These are phyloP conservation scores for Pelargonium australe DNA, from an alignment of 441 rosid genomes.

Conservation along the genomic window DNA sequence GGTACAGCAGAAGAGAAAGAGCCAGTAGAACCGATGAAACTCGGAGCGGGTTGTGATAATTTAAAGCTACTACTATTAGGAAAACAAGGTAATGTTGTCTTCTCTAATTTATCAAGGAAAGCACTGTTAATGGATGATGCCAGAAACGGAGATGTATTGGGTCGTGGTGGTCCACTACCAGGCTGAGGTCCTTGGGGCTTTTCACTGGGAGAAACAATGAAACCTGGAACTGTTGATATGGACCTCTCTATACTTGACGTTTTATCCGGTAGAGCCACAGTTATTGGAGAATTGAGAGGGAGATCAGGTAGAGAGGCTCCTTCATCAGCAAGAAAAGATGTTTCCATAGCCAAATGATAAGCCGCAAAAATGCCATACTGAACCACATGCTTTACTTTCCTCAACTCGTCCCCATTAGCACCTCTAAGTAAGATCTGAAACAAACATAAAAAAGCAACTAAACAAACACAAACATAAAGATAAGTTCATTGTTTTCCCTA, in stretches of 20 bases:
- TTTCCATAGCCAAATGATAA: conserved; percentile 89
- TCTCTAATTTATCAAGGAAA: conserved; percentile 34
- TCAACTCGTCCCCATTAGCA: conserved; percentile 77
- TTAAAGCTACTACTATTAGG: conserved; percentile 39
- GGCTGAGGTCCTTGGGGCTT: conserved; percentile 33
- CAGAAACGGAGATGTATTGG: conserved; percentile 38
- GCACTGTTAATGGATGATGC: conserved; percentile 32
- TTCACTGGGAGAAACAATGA: conserved; percentile 32
- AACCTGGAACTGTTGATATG: conserved; percentile 83
- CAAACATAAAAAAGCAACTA: conserved; percentile 19
- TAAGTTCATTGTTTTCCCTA: background rate
- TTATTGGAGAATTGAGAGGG: conserved; percentile 65
- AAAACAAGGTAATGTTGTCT: conserved; percentile 27
- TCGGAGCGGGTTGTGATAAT: conserved; percentile 26
- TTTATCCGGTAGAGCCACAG: conserved; percentile 76
- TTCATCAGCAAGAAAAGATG: conserved; percentile 97
- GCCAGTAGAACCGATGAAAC: conserved; percentile 22
- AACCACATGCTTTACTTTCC: conserved; percentile 92
- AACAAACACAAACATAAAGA: no score
- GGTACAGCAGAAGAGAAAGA: conserved; percentile 26
- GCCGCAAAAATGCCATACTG: conserved; percentile 98
- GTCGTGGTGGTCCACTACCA: conserved; percentile 43
- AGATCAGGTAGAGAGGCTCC: conserved; percentile 84
- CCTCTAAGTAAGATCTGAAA: conserved; percentile 90
- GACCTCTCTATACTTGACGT: conserved; percentile 62